Conservation (phyloP, 2,329 filamentous ascomycete species). For the Rutstroemia sp. region DNA sequence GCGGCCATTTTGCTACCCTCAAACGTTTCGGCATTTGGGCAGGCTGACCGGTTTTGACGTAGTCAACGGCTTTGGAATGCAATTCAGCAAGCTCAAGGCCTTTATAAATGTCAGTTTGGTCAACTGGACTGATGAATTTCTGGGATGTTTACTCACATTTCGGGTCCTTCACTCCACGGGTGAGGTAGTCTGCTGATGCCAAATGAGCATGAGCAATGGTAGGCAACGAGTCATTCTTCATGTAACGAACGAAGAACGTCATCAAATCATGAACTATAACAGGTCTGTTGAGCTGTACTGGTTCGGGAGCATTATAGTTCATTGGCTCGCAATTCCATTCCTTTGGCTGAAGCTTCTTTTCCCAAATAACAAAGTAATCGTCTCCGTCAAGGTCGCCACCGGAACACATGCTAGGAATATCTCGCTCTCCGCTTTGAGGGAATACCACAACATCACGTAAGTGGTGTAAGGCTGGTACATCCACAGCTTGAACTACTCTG, state of each 20-base stretch:
- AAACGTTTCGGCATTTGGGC: conserved; percentile 58
- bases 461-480: conserved; percentile 65
- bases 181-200: conserved; percentile 60
- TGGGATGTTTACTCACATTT: conserved; percentile 49
- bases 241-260: conserved; percentile 83
- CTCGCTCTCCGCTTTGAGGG: conserved; percentile 72
- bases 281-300: conserved; percentile 47
- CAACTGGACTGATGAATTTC: background rate
- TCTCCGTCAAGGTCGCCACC: conserved; percentile 94
- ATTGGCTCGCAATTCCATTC: conserved; percentile 71
- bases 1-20: conserved; percentile 62
- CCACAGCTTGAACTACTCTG: conserved; percentile 76
- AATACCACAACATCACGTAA: conserved; percentile 83
- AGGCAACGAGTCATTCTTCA: conserved; percentile 81
- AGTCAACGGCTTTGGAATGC: conserved; percentile 91
- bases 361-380: conserved; percentile 94
- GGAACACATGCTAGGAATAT: conserved; percentile 89
- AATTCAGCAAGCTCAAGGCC: conserved; percentile 65
- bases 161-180: conserved; percentile 53
- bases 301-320: conserved; percentile 58
- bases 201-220: conserved; percentile 78
- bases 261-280: conserved; percentile 69
- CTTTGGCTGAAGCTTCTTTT: conserved; percentile 60
- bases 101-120: conserved; percentile 24
- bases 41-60: conserved; percentile 78